Percentiles rank a stretch among this genome's conserved stretches.
These are phyloP conservation scores for Hymenotorrendiella dingleyae DNA, from an alignment of 2,329 filamentous ascomycete species.

Conservation along the genomic window DNA sequence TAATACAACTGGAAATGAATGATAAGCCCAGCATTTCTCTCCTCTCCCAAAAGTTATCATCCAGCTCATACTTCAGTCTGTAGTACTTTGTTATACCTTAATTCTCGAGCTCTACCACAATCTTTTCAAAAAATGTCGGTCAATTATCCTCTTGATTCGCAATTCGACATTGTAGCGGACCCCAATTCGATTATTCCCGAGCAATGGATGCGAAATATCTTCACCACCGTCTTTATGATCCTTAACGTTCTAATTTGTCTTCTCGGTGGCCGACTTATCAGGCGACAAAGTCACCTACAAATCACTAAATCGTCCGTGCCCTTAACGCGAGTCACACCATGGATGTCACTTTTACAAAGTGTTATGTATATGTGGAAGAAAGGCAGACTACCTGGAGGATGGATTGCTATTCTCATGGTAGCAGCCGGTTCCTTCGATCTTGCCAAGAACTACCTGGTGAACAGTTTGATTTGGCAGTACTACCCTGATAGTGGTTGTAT, in stretches of 20 bases:
- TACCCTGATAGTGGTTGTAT: neutral
- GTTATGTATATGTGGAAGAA: constrained; percentile 2
- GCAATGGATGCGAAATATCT: constrained; percentile 1
- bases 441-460: constrained; percentile 5
- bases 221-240: constrained; percentile 7
- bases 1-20: too few relatives aligned
- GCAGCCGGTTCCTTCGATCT: constrained; percentile 4
- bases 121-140: too few relatives aligned
- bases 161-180: too few relatives aligned
- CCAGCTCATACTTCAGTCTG: too few relatives aligned
- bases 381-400: constrained; percentile 6
- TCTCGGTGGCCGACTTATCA: constrained; percentile 8
- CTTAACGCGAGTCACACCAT: constrained; percentile 8
- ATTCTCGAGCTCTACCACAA: too few relatives aligned
- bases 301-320: constrained; percentile 6
- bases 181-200: neutral
- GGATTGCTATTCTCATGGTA: constrained; percentile 10
- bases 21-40: too few relatives aligned
- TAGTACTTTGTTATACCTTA: too few relatives aligned
- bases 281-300: constrained; percentile 5
- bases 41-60: too few relatives aligned
- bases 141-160: too few relatives aligned
- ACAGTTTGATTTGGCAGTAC: neutral
- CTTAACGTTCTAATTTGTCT: constrained; percentile 6
- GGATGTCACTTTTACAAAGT: constrained; percentile 4